Evolutionary conservation across 768 basidiomycete species (phyloP), one percentile per base, ranked within the genome.

Genomic region (Termitomyces sp.): DNA sequence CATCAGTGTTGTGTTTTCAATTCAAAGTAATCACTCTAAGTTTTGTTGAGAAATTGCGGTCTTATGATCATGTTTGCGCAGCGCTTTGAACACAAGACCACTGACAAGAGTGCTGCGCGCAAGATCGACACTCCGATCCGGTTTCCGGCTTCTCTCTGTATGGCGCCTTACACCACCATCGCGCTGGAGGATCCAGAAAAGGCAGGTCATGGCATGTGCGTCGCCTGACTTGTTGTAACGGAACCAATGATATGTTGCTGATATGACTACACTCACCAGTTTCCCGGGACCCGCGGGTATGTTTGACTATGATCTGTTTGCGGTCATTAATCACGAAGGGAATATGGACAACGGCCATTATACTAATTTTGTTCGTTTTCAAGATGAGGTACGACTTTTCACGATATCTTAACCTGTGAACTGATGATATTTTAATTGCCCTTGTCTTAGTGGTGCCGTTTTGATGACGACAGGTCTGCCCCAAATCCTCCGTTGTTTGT

Each of bases 321-420:
- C 90, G 24, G 93, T 97, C 38, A 88, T 98, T 56, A 93, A 90
- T 61, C 94, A 98, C 68, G 93, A 97, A 68, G 95, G 95, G 5
- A 88, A 90, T 67, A 83, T 97, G 64, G 87, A 95, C 68, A 96
- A 92, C 53, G 96, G 95, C 0, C 96, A 98, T 64, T 98, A 97
- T 69, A 93, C 88, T 28, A 90, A 88, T 66, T 94, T 80, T 68
- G 87, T 89, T 15, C 80, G 91, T 24, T 92, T 84, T 63, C 81
- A 87, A 54, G 88, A 96, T 63, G 92, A 93, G 73, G 88, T 91
- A 60, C 57, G 87, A 73, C 19, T 51, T 30, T 30, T 17, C 40
- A 53, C 46, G 21, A 22, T 41, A 15, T 8, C 37, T 19, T 19
- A 46, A 17, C 21, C n/a, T 11, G 37, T 40, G 26, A 43, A 41